A percentile compares a stretch with the other conserved stretches of the same genome.
Evolutionary conservation across 2,329 filamentous ascomycete species (phyloP).

Genomic region (Alternaria sp.): DNA sequence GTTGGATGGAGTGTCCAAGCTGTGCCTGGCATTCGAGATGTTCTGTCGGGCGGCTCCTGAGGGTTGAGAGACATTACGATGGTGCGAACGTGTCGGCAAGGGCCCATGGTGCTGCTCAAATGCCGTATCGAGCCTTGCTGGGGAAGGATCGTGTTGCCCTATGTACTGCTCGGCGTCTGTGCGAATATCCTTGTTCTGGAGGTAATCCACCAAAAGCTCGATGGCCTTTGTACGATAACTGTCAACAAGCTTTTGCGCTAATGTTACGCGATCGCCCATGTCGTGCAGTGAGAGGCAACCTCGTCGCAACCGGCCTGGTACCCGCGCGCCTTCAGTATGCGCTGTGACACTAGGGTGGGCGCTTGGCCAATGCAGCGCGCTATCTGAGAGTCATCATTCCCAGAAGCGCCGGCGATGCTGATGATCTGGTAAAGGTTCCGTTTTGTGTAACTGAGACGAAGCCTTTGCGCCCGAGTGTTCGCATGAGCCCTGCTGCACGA

Average conservation of each 20-base stretch:
- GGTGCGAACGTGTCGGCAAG: neutral
- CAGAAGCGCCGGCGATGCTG: neutral
- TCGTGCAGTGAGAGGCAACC: neutral
- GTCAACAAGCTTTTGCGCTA: neutral
- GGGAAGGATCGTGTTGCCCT: neutral
- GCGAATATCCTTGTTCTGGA: neutral
- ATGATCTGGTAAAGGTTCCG: accelerated
- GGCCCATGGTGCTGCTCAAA: neutral
- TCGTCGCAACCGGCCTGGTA: neutral
- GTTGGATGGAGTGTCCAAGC: neutral
- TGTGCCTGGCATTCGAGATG: neutral
- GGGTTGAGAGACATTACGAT: neutral
- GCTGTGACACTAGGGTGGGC: neutral
- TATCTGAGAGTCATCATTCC: neutral
- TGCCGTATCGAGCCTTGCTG: neutral
- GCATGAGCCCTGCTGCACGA: neutral
- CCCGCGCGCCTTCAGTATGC: neutral
- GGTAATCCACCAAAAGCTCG: neutral
- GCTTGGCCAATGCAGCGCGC: neutral
- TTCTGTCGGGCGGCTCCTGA: neutral
- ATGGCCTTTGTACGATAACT: neutral
- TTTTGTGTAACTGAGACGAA: neutral
- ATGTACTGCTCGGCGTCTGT: neutral
- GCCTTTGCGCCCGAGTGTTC: neutral
- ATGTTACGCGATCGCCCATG: neutral